These are phyloP conservation scores for Sporobolomyces roseus DNA, from an alignment of 768 basidiomycete genomes.

Conservation along the genomic window DNA sequence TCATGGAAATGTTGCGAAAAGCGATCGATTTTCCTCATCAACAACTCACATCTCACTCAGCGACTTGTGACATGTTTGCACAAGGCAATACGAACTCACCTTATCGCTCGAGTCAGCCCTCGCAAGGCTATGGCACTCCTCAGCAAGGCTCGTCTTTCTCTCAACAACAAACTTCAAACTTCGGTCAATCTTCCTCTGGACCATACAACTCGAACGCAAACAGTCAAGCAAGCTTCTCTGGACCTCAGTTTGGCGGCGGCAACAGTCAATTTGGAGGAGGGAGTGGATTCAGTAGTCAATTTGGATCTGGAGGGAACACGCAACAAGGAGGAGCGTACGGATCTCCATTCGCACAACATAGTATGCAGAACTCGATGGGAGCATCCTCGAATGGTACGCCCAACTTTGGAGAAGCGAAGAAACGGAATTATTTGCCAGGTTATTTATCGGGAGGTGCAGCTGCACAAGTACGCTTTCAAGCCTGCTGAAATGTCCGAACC, in stretches of 20 bases:
- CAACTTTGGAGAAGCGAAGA: slow-evolving; percentile 17
- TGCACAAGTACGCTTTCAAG: slow-evolving; percentile 21
- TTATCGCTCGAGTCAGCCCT: slow-evolving; percentile 9
- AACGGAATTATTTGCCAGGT: slow-evolving; percentile 33
- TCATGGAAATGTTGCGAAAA: no score
- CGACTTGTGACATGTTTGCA: slow-evolving; percentile 20
- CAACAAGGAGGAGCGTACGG: slow-evolving; percentile 5
- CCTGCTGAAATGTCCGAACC: neutral
- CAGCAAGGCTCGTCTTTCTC: slow-evolving; percentile 5
- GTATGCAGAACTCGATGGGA: slow-evolving; percentile 14
- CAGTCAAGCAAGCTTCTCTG: slow-evolving; percentile 6
- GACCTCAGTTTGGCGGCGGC: slow-evolving; percentile 33
- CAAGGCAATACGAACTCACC: slow-evolving; percentile 16
- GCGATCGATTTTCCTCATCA: neutral
- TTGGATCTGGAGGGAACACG: neutral
- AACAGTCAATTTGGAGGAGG: neutral
- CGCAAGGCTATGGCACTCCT: slow-evolving; percentile 5
- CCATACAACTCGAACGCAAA: neutral
- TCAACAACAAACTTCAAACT: slow-evolving; percentile 28
- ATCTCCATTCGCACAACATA: slow-evolving; percentile 11
- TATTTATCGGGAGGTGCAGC: slow-evolving; percentile 26
- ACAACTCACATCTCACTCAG: neutral
- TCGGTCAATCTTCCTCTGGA: neutral
- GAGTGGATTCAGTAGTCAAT: slow-evolving; percentile 21
- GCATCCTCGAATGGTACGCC: slow-evolving; percentile 10